Base-by-base conservation (phyloP, 129 eudicot species). In the Chrysanthemum makinoi region DNA sequence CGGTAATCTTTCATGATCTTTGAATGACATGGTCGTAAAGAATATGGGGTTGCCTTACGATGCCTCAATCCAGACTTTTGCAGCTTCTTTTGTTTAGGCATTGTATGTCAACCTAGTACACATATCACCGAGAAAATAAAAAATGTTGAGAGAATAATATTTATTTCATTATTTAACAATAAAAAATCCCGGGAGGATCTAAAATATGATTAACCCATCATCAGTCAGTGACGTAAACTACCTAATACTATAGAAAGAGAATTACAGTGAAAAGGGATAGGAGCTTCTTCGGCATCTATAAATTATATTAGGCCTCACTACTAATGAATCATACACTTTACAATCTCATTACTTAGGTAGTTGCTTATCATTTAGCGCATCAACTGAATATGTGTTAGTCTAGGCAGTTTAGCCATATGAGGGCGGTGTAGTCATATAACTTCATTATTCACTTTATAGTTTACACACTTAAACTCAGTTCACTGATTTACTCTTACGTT, bases 71-170 rank as follows among this genome's bases (percentile, higher is more conserved):
- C 72, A 15, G 87, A 75, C 63, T 51, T 76, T 70, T 64, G 70
- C 17, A 59, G 72, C 80, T 75, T 86, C 70, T 67, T 72, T 22
- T 69, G 85, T 84, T 86, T 89, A 53, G 86, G 82, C 96, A 89
- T 76, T 33, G 44, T 58, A 75, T 53, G 33, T 73, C 79, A 65
- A 75, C 78, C 84, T 78, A 68, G 63, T 51, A 79, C 62, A 73
- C 60, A 49, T 43, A 16, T 55, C 75, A 71, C 65, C 62, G 59
- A 56, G 10, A 48, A 49, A 49, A 43, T 20, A 20, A 11, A 15
- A 61, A 43, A 24, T 43, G 11, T 54, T 15, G 24, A 7, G 59
- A 55, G 19, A 16, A 18, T 2, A 12, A 18, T 39, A 17, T 17
- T 17, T 55, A n/a, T 53, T 55, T 55, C 61, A 55, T 22, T 17